Percentiles rank a stretch among this genome's conserved stretches.
These are phyloP conservation scores for Coemansia sp. DNA, from an alignment of 192 early-diverging fungal genomes.

Conservation along the genomic window DNA sequence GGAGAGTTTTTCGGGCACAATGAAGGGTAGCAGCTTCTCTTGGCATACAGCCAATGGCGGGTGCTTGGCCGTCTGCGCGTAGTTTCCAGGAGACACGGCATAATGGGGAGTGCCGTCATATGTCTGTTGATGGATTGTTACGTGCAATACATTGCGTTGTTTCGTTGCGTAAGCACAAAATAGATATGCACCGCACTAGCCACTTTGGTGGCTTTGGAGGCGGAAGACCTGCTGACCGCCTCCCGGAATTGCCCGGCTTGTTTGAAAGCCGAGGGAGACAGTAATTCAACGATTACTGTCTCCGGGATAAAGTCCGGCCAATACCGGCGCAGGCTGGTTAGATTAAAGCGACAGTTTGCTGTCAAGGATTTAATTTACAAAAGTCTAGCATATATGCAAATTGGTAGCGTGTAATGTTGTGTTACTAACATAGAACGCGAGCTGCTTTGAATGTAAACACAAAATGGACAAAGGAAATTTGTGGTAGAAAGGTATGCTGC, in stretches of 20 bases:
- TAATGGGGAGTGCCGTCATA: slow-evolving; percentile 17
- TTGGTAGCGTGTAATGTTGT: too few species aligned
- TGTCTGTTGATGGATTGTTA: slow-evolving; percentile 1
- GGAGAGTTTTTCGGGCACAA: slow-evolving; percentile 5
- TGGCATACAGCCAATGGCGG: background rate
- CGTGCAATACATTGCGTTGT: background rate
- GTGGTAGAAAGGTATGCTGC: too few species aligned
- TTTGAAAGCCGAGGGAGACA: background rate
- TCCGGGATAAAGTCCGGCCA: background rate
- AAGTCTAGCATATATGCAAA: too few species aligned
- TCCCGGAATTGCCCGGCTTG: slow-evolving; percentile 1
- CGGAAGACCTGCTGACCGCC: background rate
- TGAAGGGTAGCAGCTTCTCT: background rate
- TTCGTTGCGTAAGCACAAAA: slow-evolving; percentile 5
- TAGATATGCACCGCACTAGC: slow-evolving; percentile 6
- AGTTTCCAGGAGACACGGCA: background rate
- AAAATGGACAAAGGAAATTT: too few species aligned
- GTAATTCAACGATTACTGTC: background rate
- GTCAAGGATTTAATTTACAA: background rate
- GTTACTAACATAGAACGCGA: too few species aligned
- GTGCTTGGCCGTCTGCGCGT: background rate
- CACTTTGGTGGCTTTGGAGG: slow-evolving; percentile 3
- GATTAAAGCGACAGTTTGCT: background rate
- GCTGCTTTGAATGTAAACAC: too few species aligned
- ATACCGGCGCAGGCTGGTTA: background rate